Percentiles rank a stretch among this genome's conserved stretches.
These are phyloP conservation scores for Stemphylium beticola DNA, from an alignment of 2,329 filamentous ascomycete genomes.

Conservation along the genomic window DNA sequence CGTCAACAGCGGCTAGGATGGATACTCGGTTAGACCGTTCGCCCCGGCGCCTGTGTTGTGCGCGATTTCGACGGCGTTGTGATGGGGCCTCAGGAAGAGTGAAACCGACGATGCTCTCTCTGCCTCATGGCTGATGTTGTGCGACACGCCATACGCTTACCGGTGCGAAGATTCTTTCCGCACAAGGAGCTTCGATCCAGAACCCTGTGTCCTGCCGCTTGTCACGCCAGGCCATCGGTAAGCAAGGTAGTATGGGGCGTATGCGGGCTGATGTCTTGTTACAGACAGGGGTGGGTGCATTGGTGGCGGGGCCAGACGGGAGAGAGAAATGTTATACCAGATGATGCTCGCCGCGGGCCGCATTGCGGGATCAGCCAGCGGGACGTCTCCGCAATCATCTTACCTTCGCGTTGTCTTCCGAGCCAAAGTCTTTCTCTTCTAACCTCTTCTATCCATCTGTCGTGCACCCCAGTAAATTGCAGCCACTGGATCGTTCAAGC, in stretches of 20 bases:
- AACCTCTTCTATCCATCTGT: background rate
- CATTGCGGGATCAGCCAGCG: background rate
- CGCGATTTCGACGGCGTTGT: background rate
- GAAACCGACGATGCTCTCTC: background rate
- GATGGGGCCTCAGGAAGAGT: background rate
- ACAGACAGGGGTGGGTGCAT: constrained; percentile 13
- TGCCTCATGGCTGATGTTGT: background rate
- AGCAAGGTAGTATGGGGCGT: background rate
- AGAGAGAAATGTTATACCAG: background rate
- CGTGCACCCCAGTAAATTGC: no score
- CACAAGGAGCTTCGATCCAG: constrained; percentile 4
- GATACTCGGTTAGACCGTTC: background rate
- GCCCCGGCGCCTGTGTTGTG: background rate
- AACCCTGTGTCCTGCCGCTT: constrained; percentile 16
- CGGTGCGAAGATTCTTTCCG: background rate
- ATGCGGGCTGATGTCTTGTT: background rate
- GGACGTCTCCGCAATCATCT: background rate
- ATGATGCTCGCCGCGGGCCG: background rate
- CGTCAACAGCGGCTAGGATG: background rate
- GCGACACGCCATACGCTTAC: background rate
- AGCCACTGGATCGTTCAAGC: background rate
- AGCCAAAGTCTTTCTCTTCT: background rate
- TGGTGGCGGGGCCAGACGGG: background rate
- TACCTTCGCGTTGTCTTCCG: background rate
- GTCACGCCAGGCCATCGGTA: constrained; percentile 24